These are phyloP conservation scores for Priceomyces medius DNA, from an alignment of 805 yeast species.

Conservation along the genomic window DNA sequence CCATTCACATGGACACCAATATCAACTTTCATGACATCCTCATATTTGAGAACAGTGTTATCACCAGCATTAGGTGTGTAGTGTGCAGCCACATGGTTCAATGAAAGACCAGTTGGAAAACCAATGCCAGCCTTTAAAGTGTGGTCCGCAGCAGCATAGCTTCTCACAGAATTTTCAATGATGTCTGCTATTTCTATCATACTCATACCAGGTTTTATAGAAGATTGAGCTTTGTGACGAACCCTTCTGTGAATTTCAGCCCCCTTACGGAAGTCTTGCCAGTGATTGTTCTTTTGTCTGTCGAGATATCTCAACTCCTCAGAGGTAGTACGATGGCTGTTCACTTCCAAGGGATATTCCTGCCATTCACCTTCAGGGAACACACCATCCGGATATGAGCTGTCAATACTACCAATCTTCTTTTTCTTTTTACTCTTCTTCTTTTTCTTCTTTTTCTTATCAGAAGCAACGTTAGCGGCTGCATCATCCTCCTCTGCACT, in stretches of 20 bases:
- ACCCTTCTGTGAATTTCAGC: constrained; percentile 96
- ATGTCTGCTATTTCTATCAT: constrained; percentile 87
- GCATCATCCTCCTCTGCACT: constrained; percentile 36
- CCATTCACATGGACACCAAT: constrained; percentile 97
- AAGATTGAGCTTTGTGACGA: constrained; percentile 70
- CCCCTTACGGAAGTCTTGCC: constrained; percentile 92
- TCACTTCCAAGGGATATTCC: constrained; percentile 69
- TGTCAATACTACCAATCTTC: constrained; percentile 61
- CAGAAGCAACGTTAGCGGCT: constrained; percentile 4
- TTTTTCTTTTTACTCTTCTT: constrained; percentile 52
- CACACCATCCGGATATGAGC: constrained; percentile 63
- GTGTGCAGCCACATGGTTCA: constrained; percentile 95
- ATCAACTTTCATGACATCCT: constrained; percentile 95
- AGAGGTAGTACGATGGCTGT: constrained; percentile 71
- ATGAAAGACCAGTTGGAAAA: constrained; percentile 95
- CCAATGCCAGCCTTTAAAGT: constrained; percentile 82
- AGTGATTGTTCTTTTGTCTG: constrained; percentile 55
- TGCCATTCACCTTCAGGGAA: constrained; percentile 89
- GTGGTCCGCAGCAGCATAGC: constrained; percentile 65
- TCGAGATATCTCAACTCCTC: constrained; percentile 84
- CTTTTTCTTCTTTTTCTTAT: constrained; percentile 30
- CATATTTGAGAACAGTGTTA: constrained; percentile 71
- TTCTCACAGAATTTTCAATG: constrained; percentile 81
- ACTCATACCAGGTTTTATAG: constrained; percentile 86
- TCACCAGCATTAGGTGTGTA: constrained; percentile 97